These are phyloP conservation scores for Elaeis oleifera DNA, from an alignment of 202 grass and related monocot genomes.

Conservation along the genomic window DNA sequence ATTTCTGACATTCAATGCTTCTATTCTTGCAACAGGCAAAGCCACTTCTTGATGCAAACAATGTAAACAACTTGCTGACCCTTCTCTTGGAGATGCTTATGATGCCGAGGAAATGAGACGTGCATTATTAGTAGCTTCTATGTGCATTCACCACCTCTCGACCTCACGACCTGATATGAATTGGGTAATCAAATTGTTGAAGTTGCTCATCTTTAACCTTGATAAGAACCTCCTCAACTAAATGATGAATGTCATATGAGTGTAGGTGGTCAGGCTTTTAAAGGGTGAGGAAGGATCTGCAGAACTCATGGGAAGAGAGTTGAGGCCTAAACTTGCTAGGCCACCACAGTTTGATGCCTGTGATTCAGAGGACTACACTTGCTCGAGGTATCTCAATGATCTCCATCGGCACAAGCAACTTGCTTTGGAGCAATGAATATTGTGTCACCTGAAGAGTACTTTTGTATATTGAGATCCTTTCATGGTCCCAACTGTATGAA, in stretches of 20 bases:
- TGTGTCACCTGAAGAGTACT: too few relatives aligned
- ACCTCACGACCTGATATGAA: slow-evolving; percentile 72
- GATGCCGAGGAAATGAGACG: slow-evolving; percentile 52
- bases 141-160: slow-evolving; percentile 90
- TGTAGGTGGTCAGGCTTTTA: slow-evolving; percentile 67
- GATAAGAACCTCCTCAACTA: too few relatives aligned
- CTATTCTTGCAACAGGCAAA: slow-evolving; percentile 50
- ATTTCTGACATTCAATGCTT: neutral
- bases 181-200: slow-evolving; percentile 37
- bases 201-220: too few relatives aligned
- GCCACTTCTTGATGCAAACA: slow-evolving; percentile 79
- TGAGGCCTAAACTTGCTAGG: slow-evolving; percentile 36
- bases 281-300: slow-evolving; percentile 50
- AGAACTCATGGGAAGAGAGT: slow-evolving; percentile 39
- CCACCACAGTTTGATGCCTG: slow-evolving; percentile 61
- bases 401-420: slow-evolving; percentile 93
- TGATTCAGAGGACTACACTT: slow-evolving; percentile 82
- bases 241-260: too few relatives aligned
- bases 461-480: too few relatives aligned
- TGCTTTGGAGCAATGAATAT: slow-evolving; percentile 68
- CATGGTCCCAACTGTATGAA: too few relatives aligned
- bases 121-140: slow-evolving; percentile 62
- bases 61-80: slow-evolving; percentile 64
- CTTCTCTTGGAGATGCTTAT: slow-evolving; percentile 51
- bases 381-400: slow-evolving; percentile 78